Evolutionary conservation across 2,329 filamentous ascomycete species (phyloP), one percentile per base, ranked within the genome.

Genomic region (Monilinia aucupariae): DNA sequence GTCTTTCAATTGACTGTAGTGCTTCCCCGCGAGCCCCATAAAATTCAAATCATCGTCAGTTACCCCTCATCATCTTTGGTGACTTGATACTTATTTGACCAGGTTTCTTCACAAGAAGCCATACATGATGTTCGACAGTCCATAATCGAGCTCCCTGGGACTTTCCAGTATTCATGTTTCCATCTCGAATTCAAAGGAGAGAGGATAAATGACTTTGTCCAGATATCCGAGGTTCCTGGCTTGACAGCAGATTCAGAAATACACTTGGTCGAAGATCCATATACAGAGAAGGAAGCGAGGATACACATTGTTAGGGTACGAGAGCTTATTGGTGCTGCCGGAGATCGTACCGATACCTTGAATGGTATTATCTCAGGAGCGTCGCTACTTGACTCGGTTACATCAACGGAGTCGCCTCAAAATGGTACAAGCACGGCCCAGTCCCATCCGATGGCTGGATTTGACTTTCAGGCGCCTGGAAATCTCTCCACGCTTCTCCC

Each of bases 111-210:
- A 68, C 90, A 96, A 81, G 96, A 99, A 78, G 93, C 97, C 76
- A 88, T 97, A 66, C 94, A 97, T 77, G 94, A 99, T 80, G 87
- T 99, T 71, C 90, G 94, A 69, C 94, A 97, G 78, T 93, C 92
- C 66, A 90, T 99, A 75, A 92, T 97, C 78, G 94, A 99, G 77
- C 83, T 92, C 56, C 94, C 94, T 6, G 83, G 88, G 65, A 96
- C 93, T 59, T 94, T 97, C 79, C 92, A 96, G 77, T 97, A 97
- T 80, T 96, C 94, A 60, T 99, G 94, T 81, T 99, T 99, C 80
- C 94, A 99, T 78, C 86, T 99, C 71, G 92, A 97, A 78, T 87
- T 92, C 78, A 87, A 90, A 64, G 91, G 91, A 69, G 81, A 90
- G 77, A 89, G 90, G 68, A 88, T 99, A 82, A 97, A 97, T 76